A percentile compares a stretch with the other conserved stretches of the same genome.
phyloP scores from a whole-genome alignment of 768 basidiomycete genomes.

The Kwoniella dendrophila region DNA sequence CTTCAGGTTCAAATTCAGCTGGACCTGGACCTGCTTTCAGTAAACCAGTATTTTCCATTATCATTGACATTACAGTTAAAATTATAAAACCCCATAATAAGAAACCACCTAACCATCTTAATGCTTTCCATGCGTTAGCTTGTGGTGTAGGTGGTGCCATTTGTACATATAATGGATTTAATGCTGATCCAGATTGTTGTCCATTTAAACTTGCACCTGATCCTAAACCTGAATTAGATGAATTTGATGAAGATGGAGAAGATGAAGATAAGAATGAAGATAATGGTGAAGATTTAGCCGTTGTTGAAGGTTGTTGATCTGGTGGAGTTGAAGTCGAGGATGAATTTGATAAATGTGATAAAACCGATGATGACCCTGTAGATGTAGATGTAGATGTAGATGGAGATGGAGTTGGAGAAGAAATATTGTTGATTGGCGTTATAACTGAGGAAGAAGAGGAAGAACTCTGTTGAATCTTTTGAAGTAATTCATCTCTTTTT shows the following conservation, averaged over 20 bases:
- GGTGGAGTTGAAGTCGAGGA: background rate
- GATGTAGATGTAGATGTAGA: background rate
- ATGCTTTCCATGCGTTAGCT: slow-evolving; percentile 37
- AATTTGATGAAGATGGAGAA: slow-evolving; percentile 63
- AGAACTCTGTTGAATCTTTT: background rate
- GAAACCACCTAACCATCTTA: slow-evolving; percentile 38
- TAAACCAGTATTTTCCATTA: slow-evolving; percentile 90
- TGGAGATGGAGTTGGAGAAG: slow-evolving; percentile 5
- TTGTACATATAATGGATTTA: slow-evolving; percentile 52
- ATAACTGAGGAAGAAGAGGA: slow-evolving; percentile 5
- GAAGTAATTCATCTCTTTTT: slow-evolving; percentile 63
- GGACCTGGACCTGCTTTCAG: slow-evolving; percentile 79
- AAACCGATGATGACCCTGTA: background rate
- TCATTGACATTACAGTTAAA: slow-evolving; percentile 79
- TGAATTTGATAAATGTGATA: background rate
- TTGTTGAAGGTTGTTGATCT: slow-evolving; percentile 18
- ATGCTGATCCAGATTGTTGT: slow-evolving; percentile 40
- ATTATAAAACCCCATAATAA: slow-evolving; percentile 57
- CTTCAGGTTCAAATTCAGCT: slow-evolving; percentile 74
- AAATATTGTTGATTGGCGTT: background rate
- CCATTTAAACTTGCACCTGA: slow-evolving; percentile 61
- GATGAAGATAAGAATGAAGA: slow-evolving; percentile 65
- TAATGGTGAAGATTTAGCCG: slow-evolving; percentile 63
- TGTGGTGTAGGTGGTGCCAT: slow-evolving; percentile 44
- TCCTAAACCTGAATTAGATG: slow-evolving; percentile 23